Percentiles rank a stretch among this genome's conserved stretches.
These are phyloP conservation scores for Pseudocohnilembus persalinus DNA, from an alignment of 169 alveolate genomes.

Conservation along the genomic window DNA sequence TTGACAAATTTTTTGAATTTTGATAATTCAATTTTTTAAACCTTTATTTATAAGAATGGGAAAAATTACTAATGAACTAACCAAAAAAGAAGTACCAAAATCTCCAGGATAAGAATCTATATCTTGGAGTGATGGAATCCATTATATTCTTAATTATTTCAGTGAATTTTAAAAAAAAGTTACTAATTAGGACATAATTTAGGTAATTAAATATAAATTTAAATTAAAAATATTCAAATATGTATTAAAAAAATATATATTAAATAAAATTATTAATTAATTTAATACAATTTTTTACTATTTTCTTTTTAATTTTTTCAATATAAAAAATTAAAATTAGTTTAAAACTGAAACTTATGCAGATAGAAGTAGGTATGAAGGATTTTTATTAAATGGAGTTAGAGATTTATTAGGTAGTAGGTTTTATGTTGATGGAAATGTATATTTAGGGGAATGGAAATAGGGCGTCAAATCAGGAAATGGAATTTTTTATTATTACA, in stretches of 20 bases:
- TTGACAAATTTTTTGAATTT: too few species aligned
- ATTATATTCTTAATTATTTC: background rate
- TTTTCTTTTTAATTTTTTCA: background rate
- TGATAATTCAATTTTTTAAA: too few species aligned
- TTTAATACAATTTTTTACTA: background rate
- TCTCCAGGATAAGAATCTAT: background rate
- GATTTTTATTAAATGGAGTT: conserved; percentile 13
- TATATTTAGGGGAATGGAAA: conserved; percentile 19
- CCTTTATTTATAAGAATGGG: background rate
- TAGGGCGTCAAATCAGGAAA: background rate
- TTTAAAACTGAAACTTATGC: conserved; percentile 16
- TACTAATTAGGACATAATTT: background rate
- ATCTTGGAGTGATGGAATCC: background rate
- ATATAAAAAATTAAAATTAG: background rate
- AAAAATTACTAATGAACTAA: background rate
- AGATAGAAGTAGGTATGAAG: conserved; percentile 19
- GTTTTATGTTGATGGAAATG: conserved; percentile 22
- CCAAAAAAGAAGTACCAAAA: background rate
- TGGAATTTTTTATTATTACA: background rate
- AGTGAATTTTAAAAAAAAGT: background rate
- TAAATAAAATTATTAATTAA: background rate
- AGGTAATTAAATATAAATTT: too few species aligned
- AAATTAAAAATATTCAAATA: too few species aligned
- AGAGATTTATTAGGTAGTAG: conserved; percentile 19
- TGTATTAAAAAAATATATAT: too few species aligned